phyloP scores from a whole-genome alignment of 73 alveolate species.

The Tetrahymena thermophila region DNA sequence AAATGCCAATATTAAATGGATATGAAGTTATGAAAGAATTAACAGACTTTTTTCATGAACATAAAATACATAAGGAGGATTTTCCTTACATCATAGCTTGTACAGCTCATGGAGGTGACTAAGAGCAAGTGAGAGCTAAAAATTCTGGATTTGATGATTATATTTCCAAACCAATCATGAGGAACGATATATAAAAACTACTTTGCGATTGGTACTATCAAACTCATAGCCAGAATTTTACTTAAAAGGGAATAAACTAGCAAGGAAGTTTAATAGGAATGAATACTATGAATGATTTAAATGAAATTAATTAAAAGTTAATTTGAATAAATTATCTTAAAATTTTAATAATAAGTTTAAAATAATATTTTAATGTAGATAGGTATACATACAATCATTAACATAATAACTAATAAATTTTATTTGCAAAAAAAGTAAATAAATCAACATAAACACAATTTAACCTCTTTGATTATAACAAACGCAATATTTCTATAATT shows the following conservation, averaged over 20 bases:
- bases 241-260: background rate
- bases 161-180: constrained; percentile 26
- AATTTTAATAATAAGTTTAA: too few relatives aligned
- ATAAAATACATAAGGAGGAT: background rate
- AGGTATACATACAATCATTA: too few relatives aligned
- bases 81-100: constrained; percentile 11
- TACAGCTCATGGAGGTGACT: constrained; percentile 30
- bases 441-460: too few relatives aligned
- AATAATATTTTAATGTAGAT: too few relatives aligned
- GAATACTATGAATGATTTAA: background rate
- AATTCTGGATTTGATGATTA: constrained; percentile 30
- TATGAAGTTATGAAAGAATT: constrained; percentile 11
- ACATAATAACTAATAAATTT: too few relatives aligned
- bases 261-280: background rate
- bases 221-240: background rate
- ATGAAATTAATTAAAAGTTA: background rate
- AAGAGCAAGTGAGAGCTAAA: constrained; percentile 1
- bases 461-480: too few relatives aligned
- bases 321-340: background rate
- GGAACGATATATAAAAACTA: background rate
- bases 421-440: too few relatives aligned
- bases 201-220: background rate
- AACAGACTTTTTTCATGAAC: background rate
- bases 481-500: too few relatives aligned
- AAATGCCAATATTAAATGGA: constrained; percentile 43